Conservation (phyloP, 805 yeast genomes). For the Schwanniomyces vanrijiae region DNA sequence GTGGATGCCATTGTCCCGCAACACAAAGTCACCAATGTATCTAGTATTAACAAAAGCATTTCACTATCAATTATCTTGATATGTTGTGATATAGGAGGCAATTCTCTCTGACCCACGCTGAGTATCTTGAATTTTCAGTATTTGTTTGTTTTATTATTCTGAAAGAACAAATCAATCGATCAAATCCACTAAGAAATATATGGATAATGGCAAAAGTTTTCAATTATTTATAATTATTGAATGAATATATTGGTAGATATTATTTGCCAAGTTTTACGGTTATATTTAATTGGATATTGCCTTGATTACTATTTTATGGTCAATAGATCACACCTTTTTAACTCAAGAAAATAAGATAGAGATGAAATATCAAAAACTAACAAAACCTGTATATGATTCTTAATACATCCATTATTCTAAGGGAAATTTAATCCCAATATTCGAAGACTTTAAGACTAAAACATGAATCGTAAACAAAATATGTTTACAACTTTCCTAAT, state of each 20-base stretch:
- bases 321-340: not conserved
- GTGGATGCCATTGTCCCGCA: not conserved
- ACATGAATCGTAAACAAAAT: not conserved
- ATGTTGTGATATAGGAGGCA: not conserved
- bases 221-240: too few relatives aligned
- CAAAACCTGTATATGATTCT: not conserved
- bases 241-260: too few relatives aligned
- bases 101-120: not conserved
- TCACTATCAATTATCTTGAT: not conserved
- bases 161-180: not conserved
- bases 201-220: not conserved
- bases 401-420: not conserved
- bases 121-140: not conserved
- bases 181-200: not conserved
- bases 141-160: not conserved
- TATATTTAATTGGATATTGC: too few relatives aligned
- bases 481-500: constrained; percentile 6
- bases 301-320: too few relatives aligned
- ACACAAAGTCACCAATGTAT: not conserved
- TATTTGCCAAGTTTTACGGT: too few relatives aligned
- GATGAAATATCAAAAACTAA: not conserved
- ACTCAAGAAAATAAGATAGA: not conserved
- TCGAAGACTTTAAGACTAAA: not conserved
- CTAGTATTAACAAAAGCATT: not conserved
- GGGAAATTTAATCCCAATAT: not conserved